Percentiles rank a stretch among this genome's conserved stretches.
Conservation (phyloP, 805 yeast genomes). For the Suhomyces pyralidae region DNA sequence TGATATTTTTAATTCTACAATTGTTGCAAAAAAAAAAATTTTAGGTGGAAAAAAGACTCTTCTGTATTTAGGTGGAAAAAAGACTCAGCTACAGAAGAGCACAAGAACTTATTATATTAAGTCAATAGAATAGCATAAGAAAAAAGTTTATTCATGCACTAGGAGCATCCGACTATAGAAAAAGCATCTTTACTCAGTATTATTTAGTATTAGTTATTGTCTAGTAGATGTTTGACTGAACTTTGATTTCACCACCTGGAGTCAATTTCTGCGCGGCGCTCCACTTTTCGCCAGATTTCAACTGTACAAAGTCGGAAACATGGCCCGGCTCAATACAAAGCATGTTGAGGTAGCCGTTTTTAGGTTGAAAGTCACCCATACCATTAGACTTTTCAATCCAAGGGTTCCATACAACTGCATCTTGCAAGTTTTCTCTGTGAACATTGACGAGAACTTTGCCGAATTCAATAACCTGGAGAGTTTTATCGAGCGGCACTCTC, state of each 20-base stretch:
- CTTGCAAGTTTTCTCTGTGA: conserved; percentile 59
- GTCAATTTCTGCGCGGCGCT: conserved; percentile 60
- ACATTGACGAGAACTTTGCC: conserved; percentile 72
- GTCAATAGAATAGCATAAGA: no score
- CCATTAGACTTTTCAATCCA: conserved; percentile 81
- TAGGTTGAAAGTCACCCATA: conserved; percentile 88
- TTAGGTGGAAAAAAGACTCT: no score
- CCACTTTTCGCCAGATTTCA: conserved; percentile 78
- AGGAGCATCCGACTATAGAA: no score
- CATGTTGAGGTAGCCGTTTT: conserved; percentile 79
- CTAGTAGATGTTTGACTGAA: conserved; percentile 46
- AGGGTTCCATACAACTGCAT: conserved; percentile 95
- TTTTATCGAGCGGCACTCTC: conserved; percentile 50
- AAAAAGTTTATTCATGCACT: neutral
- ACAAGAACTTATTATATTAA: no score
- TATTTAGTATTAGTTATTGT: no score
- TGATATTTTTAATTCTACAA: no score
- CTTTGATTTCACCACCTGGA: conserved; percentile 58
- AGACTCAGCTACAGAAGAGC: no score
- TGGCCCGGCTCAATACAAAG: conserved; percentile 94
- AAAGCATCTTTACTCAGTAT: no score
- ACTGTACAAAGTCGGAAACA: conserved; percentile 62
- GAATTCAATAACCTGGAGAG: conserved; percentile 64
- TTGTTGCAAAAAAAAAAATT: no score
- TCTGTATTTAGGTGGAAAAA: no score